Percentiles rank a stretch among this genome's conserved stretches.
Conservation (phyloP, 306 rosid species). For the Cucurbita maxima region DNA sequence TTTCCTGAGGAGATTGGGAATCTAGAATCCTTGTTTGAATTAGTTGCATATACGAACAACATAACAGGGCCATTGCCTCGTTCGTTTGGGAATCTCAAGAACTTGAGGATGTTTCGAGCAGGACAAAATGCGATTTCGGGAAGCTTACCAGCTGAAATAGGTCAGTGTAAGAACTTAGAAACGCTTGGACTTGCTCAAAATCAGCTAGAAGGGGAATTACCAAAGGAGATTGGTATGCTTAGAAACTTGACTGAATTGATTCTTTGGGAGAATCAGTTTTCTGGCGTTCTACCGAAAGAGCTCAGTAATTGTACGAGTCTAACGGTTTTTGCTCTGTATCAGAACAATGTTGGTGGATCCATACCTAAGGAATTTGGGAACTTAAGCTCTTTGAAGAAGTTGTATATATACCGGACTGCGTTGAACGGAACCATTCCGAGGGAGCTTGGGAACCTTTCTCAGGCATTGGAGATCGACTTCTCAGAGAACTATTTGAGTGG, state of each 20-base stretch:
- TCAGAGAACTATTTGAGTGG: slow-evolving; percentile 69
- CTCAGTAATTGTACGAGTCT: slow-evolving; percentile 64
- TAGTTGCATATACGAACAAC: slow-evolving; percentile 67
- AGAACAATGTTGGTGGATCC: slow-evolving; percentile 46
- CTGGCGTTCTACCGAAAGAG: slow-evolving; percentile 75
- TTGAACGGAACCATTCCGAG: slow-evolving; percentile 85
- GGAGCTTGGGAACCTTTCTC: slow-evolving; percentile 75
- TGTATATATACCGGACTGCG: slow-evolving; percentile 62
- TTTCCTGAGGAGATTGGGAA: slow-evolving; percentile 65
- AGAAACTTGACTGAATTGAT: slow-evolving; percentile 37
- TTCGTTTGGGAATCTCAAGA: slow-evolving; percentile 65
- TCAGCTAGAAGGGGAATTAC: slow-evolving; percentile 55
- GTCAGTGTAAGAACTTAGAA: slow-evolving; percentile 48
- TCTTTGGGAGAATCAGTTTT: slow-evolving; percentile 52
- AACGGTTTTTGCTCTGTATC: slow-evolving; percentile 56
- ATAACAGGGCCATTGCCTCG: slow-evolving; percentile 63
- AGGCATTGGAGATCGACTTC: slow-evolving; percentile 52
- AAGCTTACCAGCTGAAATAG: slow-evolving; percentile 57
- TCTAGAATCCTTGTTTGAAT: slow-evolving; percentile 46
- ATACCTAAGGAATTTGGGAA: slow-evolving; percentile 69
- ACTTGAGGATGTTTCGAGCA: slow-evolving; percentile 46
- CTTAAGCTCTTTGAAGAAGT: slow-evolving; percentile 37
- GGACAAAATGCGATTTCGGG: slow-evolving; percentile 87
- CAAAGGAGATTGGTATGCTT: slow-evolving; percentile 74
- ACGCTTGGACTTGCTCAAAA: slow-evolving; percentile 90